Evolutionary conservation across 2,329 filamentous ascomycete genomes (phyloP).

Genomic region (Dactylellina haptotyla): DNA sequence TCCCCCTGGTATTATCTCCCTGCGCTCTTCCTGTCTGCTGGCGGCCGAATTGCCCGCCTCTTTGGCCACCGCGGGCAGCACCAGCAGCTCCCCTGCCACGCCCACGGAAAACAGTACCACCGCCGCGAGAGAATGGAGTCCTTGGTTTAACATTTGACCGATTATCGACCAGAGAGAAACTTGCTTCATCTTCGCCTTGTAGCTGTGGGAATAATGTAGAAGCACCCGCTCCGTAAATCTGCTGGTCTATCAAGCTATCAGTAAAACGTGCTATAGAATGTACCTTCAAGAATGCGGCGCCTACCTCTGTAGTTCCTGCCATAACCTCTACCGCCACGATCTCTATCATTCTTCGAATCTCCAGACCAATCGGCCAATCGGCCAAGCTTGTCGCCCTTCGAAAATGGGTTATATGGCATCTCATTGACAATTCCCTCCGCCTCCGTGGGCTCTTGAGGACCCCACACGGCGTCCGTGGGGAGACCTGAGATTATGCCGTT

Average conservation of each 20-base stretch:
- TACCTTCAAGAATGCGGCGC: background rate
- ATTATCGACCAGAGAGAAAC: slow-evolving; percentile 98
- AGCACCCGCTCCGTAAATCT: slow-evolving; percentile 92
- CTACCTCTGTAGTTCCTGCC: slow-evolving; percentile 91
- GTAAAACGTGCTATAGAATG: background rate
- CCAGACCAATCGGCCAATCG: slow-evolving; percentile 99
- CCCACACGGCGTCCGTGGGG: slow-evolving; percentile 71
- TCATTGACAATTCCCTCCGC: slow-evolving; percentile 87
- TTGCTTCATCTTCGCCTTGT: slow-evolving; percentile 91
- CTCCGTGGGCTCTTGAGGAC: slow-evolving; percentile 76
- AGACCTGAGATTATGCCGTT: slow-evolving; percentile 39
- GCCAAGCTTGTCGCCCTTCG: slow-evolving; percentile 97
- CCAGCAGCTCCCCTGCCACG: slow-evolving; percentile 80
- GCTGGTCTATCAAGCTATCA: slow-evolving; percentile 74
- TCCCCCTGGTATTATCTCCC: slow-evolving; percentile 76
- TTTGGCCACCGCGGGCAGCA: slow-evolving; percentile 73
- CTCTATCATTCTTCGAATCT: slow-evolving; percentile 71
- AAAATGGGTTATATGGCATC: slow-evolving; percentile 96
- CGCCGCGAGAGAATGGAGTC: slow-evolving; percentile 78
- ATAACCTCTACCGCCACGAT: slow-evolving; percentile 79
- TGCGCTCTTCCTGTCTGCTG: slow-evolving; percentile 74
- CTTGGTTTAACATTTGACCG: slow-evolving; percentile 85
- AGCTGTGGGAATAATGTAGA: slow-evolving; percentile 89
- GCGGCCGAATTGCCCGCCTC: slow-evolving; percentile 74
- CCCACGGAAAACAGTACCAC: slow-evolving; percentile 87